Evolutionary conservation across 2,329 filamentous ascomycete species (phyloP), one percentile per base, ranked within the genome.

Genomic region (Allantophomopsis cytisporea): DNA sequence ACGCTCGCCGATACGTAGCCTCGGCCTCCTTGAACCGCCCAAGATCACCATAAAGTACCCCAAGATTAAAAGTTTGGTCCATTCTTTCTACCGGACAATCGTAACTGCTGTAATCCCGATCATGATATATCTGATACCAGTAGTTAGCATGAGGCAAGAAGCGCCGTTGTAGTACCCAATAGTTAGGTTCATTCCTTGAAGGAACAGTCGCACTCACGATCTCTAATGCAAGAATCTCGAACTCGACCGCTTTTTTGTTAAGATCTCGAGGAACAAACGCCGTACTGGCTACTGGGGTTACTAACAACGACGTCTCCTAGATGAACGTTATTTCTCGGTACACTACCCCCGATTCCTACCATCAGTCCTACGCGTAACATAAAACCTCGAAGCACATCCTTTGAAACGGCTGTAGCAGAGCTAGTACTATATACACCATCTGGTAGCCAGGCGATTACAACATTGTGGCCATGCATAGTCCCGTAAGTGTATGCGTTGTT

Each of bases 341-440:
- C 38, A 16, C 49, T 51, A 18, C 50, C 46, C 10, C 58, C 62
- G 21, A 66, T 60, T 15, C 63, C 63, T 1, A 67, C 61, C 53
- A 68, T 56, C 2, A 68, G 50, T 2, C 54, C 55, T 30, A 64
- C 52, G 14, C 46, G 50, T 35, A 63, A 59, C 18, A 43, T 43
- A 41, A 62, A 63, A 5, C 49, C 50, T 7, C 43, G 38, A 7
- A 43, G 40, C 49, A 61, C 55, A n/a, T 53, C 43, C 14, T 44
- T 50, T 2, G 54, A 55, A 2, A 56, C 54, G 3, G 47, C 44
- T 8, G 59, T 55, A 1, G 60, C 56, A 4, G 54, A 40, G 39
- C 42, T 55, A 8, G 41, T 61, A 11, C 60, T 61, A 33, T 51
- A 53, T 17, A 47, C 47, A 16, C 57, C 53, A n/a, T 45, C 45